Evolutionary conservation across 2,329 filamentous ascomycete species (phyloP).

Genomic region (Leptographium lundbergii): DNA sequence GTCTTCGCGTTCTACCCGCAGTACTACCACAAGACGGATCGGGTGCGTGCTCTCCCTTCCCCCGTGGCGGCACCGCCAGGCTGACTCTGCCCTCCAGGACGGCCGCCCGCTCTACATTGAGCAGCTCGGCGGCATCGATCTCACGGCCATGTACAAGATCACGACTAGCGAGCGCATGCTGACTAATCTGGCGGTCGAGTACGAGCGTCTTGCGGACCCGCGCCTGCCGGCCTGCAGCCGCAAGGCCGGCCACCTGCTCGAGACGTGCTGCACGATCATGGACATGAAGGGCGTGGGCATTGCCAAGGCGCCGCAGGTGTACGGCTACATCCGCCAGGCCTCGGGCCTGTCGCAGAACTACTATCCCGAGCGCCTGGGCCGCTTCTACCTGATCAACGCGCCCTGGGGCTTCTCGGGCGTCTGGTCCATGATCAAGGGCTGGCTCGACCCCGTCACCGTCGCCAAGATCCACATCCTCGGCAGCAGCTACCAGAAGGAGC

Average conservation of each 20-base stretch:
- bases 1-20: slow-evolving; percentile 91
- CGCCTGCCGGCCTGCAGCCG: slow-evolving; percentile 91
- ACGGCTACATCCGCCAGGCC: slow-evolving; percentile 74
- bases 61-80: neutral
- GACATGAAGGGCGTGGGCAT: slow-evolving; percentile 91
- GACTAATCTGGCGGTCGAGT: slow-evolving; percentile 90
- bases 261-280: slow-evolving; percentile 98
- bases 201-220: slow-evolving; percentile 90
- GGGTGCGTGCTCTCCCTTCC: slow-evolving; percentile 31
- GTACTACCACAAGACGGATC: slow-evolving; percentile 97
- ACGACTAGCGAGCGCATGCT: slow-evolving; percentile 89
- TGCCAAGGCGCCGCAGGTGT: slow-evolving; percentile 68
- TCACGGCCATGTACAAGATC: slow-evolving; percentile 83
- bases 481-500: slow-evolving; percentile 65
- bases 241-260: slow-evolving; percentile 76
- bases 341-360: slow-evolving; percentile 94
- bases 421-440: slow-evolving; percentile 79
- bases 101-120: slow-evolving; percentile 96
- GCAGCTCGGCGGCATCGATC: slow-evolving; percentile 84
- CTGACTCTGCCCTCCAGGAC: slow-evolving; percentile 43
- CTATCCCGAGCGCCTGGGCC: slow-evolving; percentile 93
- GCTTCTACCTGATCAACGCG: slow-evolving; percentile 95
- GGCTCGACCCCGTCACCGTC: slow-evolving; percentile 93
- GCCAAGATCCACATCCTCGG: slow-evolving; percentile 91
- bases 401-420: slow-evolving; percentile 87